Conservation (phyloP, 148 eudicot genomes). For the Cornus kousa region DNA sequence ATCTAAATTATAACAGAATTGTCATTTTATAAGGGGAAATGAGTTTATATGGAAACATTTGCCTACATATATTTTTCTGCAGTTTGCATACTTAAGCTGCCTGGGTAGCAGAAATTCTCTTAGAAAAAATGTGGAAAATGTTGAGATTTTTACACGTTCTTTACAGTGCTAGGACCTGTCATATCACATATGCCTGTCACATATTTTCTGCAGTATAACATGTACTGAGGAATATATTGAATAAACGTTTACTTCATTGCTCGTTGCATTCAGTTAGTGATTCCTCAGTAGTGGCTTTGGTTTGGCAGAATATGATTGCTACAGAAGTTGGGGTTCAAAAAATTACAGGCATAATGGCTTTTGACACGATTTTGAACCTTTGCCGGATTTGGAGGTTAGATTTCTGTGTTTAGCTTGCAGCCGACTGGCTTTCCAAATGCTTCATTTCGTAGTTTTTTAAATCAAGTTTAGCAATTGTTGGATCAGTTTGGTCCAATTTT, state of each 20-base stretch:
- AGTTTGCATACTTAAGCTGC: not conserved
- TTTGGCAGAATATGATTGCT: constrained; percentile 86
- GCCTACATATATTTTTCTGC: not conserved
- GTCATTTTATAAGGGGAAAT: not conserved
- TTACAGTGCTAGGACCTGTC: not conserved
- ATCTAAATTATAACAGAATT: not conserved
- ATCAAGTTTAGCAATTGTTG: no score
- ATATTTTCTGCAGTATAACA: not conserved
- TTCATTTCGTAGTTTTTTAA: no score
- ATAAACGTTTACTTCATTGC: not conserved
- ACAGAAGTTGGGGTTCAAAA: constrained; percentile 86
- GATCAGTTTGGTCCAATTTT: no score
- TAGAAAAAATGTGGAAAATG: not conserved
- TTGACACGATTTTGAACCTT: constrained; percentile 77
- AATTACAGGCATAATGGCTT: constrained; percentile 84
- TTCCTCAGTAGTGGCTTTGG: constrained; percentile 9
- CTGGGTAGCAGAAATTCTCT: not conserved
- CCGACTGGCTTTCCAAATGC: not conserved
- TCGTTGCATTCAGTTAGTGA: not conserved
- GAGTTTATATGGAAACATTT: not conserved
- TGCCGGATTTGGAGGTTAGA: constrained; percentile 83
- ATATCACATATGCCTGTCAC: not conserved
- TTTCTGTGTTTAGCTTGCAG: not conserved
- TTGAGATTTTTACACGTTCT: not conserved
- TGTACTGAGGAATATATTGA: not conserved